Base-by-base conservation (phyloP, 768 basidiomycete genomes). In the Russula compacta region DNA sequence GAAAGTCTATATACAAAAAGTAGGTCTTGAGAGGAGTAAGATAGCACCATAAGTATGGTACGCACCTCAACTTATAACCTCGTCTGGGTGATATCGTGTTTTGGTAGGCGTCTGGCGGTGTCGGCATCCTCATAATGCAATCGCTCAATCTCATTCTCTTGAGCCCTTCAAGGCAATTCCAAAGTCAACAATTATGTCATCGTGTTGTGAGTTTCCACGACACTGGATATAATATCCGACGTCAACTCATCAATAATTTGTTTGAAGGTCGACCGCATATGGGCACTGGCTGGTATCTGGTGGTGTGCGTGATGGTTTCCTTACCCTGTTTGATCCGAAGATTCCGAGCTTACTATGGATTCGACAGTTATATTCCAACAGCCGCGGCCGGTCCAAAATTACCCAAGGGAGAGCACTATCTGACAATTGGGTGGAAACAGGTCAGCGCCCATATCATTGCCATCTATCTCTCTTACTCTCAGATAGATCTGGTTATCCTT, bases 351-450 rank as follows among this genome's bases (percentile, higher is more conserved):
- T 19, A 47, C 24, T 11, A 17, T 51, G 11, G 38, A 33, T 39
- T 61, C 53, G 53, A 10, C 55, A 91, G 89, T 93, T 66, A 80
- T 92, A 53, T 92, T 83, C 71, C 92, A 94, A 70, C 81, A 89
- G 68, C 87, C 85, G n/a, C 83, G 92, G 9, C 85, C 87, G 3
- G 92, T 0, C 88, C 90, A 55, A 73, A 83, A 12, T 74, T 94
- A 21, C 92, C 92, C 0, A 85, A 84, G 65, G 85, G 85, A 52
- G 84, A 91, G 64, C 79, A 72, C 60, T 93, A 92, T 67, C 62
- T 92, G 32, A 89, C 89, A 0, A 81, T 94, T 48, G 92, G 92
- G 46, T 92, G 87, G 86, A 91, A 88, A 69, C 89, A 92, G 77
- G 87, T 83, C 24, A 29, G 24, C 24, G 24, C 24, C 24, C 24